These are phyloP conservation scores for Rhizopus delemar DNA, from an alignment of 371 early-diverging fungal species.

Conservation along the genomic window DNA sequence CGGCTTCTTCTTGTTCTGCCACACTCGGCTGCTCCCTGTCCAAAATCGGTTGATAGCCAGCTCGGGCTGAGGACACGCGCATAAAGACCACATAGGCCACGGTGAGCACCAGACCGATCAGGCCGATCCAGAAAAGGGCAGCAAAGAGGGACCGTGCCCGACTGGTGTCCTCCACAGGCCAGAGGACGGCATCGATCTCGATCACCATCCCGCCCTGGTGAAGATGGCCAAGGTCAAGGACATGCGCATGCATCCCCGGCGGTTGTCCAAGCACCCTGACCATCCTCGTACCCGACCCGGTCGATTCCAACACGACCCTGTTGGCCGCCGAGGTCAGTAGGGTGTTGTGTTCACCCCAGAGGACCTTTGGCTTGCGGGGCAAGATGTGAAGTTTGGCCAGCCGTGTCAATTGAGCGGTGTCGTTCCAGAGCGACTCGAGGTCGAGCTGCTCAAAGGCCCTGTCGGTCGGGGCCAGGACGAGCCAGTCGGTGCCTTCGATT, in stretches of 20 bases:
- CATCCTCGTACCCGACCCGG: conserved; percentile 22
- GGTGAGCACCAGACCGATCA: too few relatives aligned
- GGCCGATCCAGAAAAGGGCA: too few relatives aligned
- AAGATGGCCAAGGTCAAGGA: too few relatives aligned
- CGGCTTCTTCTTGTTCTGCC: too few relatives aligned
- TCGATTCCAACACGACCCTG: conserved; percentile 26
- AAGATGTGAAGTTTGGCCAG: conserved; percentile 51
- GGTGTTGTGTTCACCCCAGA: conserved; percentile 32
- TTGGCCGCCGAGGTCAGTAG: conserved; percentile 42
- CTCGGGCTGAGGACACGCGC: too few relatives aligned
- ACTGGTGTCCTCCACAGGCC: too few relatives aligned
- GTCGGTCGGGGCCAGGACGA: conserved; percentile 56
- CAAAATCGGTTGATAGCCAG: too few relatives aligned
- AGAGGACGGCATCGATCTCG: too few relatives aligned
- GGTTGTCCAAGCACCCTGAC: conserved; percentile 28
- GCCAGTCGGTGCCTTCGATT: conserved; percentile 33
- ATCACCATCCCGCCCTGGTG: background rate
- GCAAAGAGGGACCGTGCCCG: too few relatives aligned
- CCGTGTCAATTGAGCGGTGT: conserved; percentile 41
- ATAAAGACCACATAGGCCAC: too few relatives aligned
- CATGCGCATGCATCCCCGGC: conserved; percentile 26
- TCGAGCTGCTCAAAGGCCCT: conserved; percentile 45
- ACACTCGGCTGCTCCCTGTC: too few relatives aligned
- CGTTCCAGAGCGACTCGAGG: conserved; percentile 44
- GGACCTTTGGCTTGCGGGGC: conserved; percentile 14